phyloP scores from a whole-genome alignment of 345 rosid genomes.

The Eucalyptus curtisii region DNA sequence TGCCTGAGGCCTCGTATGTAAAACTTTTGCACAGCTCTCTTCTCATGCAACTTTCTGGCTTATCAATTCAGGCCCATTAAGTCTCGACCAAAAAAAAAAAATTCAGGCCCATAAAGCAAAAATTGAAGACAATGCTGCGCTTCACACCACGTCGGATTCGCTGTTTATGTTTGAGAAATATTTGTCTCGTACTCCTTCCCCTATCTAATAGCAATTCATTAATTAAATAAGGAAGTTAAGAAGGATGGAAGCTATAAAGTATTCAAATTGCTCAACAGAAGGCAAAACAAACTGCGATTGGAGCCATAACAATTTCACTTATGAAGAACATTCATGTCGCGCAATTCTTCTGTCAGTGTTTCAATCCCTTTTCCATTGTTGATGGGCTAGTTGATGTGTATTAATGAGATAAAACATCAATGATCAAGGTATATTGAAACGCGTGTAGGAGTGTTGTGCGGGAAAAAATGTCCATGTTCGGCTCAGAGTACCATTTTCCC shows the following conservation, averaged over 20 bases:
- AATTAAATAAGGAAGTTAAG: not conserved
- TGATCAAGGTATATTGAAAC: not conserved
- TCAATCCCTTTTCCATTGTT: not conserved
- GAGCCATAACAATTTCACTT: not conserved
- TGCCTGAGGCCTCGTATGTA: not conserved
- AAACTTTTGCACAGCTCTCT: not conserved
- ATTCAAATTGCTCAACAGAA: not conserved
- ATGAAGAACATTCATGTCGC: not conserved
- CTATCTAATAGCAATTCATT: not conserved
- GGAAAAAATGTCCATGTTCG: not conserved
- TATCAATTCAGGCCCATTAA: not conserved
- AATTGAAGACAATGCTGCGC: not conserved
- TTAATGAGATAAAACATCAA: not conserved
- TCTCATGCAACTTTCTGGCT: not conserved
- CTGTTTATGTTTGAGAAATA: not conserved
- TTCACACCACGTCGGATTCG: not conserved
- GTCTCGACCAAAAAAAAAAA: too few species aligned
- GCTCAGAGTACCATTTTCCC: not conserved
- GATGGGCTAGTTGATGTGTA: not conserved
- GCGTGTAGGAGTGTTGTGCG: not conserved
- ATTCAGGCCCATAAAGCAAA: not conserved
- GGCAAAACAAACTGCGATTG: not conserved
- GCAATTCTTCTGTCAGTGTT: fast-evolving
- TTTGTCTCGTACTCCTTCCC: not conserved
- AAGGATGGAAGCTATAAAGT: not conserved